phyloP scores from a whole-genome alignment of 306 rosid species.

The Neltuma alba region DNA sequence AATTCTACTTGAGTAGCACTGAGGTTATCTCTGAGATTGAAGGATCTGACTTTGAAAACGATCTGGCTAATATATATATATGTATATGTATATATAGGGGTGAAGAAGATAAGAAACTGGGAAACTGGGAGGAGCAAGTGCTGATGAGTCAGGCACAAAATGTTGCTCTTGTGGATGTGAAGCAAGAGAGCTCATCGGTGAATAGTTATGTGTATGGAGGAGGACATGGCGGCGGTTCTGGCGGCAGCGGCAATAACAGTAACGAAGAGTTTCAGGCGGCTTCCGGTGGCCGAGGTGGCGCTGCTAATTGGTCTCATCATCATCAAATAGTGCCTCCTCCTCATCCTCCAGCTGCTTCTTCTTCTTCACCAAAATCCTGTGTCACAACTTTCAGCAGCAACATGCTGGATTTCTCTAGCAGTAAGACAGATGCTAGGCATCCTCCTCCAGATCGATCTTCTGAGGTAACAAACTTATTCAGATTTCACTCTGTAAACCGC shows the following conservation, averaged over 20 bases:
- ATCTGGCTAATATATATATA: neutral
- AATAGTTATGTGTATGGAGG: slow-evolving; percentile 49
- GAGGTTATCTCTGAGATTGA: neutral
- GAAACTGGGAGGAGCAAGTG: slow-evolving; percentile 65
- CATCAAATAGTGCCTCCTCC: slow-evolving; percentile 41
- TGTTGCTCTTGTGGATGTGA: slow-evolving; percentile 46
- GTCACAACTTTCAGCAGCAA: slow-evolving; percentile 62
- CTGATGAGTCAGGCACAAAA: slow-evolving; percentile 35
- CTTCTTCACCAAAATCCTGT: slow-evolving; percentile 64
- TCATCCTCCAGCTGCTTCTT: slow-evolving; percentile 12
- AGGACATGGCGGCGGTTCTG: neutral
- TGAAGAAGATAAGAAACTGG: slow-evolving; percentile 69
- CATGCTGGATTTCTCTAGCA: slow-evolving; percentile 74
- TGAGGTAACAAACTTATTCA: slow-evolving; percentile 49
- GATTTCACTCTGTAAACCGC: neutral
- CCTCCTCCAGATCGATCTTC: slow-evolving; percentile 60
- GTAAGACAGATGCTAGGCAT: slow-evolving; percentile 44
- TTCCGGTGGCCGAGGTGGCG: neutral
- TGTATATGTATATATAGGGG: slow-evolving; percentile 45
- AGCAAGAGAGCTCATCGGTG: slow-evolving; percentile 53
- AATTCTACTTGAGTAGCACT: neutral
- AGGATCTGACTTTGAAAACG: neutral
- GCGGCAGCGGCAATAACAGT: neutral
- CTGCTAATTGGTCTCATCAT: slow-evolving; percentile 51
- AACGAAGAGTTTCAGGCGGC: slow-evolving; percentile 29